Percentiles rank a stretch among this genome's conserved stretches.
These are phyloP conservation scores for Diaporthe ilicicola DNA, from an alignment of 2,329 filamentous ascomycete genomes.

Conservation along the genomic window DNA sequence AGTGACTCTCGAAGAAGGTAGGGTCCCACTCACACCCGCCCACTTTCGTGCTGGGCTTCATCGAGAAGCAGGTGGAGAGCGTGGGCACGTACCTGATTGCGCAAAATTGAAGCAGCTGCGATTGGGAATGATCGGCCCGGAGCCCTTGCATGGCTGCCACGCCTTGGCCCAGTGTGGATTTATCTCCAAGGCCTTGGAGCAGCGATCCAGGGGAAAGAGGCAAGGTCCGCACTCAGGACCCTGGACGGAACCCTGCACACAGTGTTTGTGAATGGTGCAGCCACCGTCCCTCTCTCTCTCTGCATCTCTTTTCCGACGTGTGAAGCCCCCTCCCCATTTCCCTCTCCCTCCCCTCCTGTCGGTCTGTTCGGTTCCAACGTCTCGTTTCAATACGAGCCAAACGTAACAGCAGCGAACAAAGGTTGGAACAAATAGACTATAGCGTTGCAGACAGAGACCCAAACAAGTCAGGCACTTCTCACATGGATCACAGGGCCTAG, in stretches of 20 bases:
- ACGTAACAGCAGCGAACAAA: not conserved
- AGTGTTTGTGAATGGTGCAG: not conserved
- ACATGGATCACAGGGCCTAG: not conserved
- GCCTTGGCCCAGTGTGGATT: slow-evolving; percentile 11
- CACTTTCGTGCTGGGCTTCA: not conserved
- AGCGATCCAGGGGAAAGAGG: slow-evolving; percentile 21
- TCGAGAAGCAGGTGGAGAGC: slow-evolving; percentile 11
- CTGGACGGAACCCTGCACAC: not conserved
- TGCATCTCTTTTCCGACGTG: not conserved
- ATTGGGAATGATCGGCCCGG: slow-evolving; percentile 17
- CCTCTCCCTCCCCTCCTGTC: no score
- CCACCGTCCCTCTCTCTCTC: not conserved
- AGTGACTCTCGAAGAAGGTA: not conserved
- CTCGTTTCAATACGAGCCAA: not conserved
- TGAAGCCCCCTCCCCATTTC: not conserved
- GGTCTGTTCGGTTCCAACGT: not conserved
- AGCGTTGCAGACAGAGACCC: not conserved
- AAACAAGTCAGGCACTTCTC: not conserved
- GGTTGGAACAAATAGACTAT: not conserved
- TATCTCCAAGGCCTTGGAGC: slow-evolving; percentile 19
- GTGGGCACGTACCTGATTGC: slow-evolving; percentile 19
- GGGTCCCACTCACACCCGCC: not conserved
- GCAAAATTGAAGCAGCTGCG: slow-evolving; percentile 14
- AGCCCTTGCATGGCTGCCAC: slow-evolving; percentile 22
- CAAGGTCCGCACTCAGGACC: not conserved